Percentiles rank a stretch among this genome's conserved stretches.
These are phyloP conservation scores for Rubroshorea leprosula DNA, from an alignment of 345 rosid species.

Conservation along the genomic window DNA sequence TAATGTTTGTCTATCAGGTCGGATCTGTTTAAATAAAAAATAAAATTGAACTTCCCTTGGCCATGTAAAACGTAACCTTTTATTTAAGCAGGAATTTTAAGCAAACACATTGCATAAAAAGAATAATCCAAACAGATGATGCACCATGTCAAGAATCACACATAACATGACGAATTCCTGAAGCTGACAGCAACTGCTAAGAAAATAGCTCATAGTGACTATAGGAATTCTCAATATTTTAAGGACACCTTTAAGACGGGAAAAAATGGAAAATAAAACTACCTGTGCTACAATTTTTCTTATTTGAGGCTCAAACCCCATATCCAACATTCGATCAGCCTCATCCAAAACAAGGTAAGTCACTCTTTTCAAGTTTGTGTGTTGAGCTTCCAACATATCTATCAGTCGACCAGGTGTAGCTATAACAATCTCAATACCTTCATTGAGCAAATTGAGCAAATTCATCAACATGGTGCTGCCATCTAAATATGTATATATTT, in stretches of 20 bases:
- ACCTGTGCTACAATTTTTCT: constrained; percentile 86
- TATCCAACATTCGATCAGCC: constrained; percentile 96
- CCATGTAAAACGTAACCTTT: too few species aligned
- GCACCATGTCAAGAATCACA: neutral
- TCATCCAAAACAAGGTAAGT: constrained; percentile 96
- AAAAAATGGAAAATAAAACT: constrained; percentile 8
- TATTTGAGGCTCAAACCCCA: constrained; percentile 99
- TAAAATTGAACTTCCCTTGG: too few species aligned
- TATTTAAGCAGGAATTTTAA: neutral
- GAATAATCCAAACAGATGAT: neutral
- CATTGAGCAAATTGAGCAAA: constrained; percentile 16
- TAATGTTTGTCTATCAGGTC: constrained; percentile 94
- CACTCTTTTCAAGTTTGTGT: constrained; percentile 77
- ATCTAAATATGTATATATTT: neutral
- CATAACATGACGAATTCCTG: neutral
- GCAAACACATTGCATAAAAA: neutral
- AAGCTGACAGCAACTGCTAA: neutral
- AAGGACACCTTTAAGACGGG: neutral
- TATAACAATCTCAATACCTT: constrained; percentile 91
- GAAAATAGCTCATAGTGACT: neutral
- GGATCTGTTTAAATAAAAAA: constrained; percentile 48
- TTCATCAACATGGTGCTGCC: neutral
- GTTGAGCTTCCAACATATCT: constrained; percentile 87
- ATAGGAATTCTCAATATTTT: neutral
- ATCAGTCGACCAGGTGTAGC: constrained; percentile 98